Percentiles rank a stretch among this genome's conserved stretches.
These are phyloP conservation scores for Gastrodia elata DNA, from an alignment of 106 monocot species.

Conservation along the genomic window DNA sequence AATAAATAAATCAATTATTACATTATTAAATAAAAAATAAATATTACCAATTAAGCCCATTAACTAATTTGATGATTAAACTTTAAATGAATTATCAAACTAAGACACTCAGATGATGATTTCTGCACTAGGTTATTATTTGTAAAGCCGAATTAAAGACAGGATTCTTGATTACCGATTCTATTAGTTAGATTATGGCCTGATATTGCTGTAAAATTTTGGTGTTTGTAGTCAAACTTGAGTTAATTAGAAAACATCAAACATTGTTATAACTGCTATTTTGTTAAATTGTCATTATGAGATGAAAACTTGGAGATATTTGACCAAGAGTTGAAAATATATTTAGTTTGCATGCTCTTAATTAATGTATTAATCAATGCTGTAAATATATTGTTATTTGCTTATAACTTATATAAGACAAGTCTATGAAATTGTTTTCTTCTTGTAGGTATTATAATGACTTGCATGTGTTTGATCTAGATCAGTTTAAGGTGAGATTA, in stretches of 20 bases:
- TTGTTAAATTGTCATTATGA: neutral
- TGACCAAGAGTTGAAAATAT: no score
- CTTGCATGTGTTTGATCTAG: conserved; percentile 87
- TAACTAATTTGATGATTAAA: no score
- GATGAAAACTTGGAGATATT: neutral
- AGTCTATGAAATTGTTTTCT: neutral
- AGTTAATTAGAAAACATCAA: neutral
- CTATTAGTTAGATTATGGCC: no score
- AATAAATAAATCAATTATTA: no score
- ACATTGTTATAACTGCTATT: neutral
- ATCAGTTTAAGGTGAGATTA: conserved; percentile 67
- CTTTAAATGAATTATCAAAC: no score
- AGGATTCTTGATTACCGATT: no score
- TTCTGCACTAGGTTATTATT: no score
- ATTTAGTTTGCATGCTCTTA: no score
- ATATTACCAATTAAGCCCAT: no score
- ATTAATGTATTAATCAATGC: neutral
- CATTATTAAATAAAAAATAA: no score
- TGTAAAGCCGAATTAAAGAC: no score
- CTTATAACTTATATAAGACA: neutral
- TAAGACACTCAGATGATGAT: no score
- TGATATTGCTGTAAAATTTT: conserved; percentile 1
- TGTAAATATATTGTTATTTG: neutral
- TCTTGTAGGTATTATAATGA: conserved; percentile 88
- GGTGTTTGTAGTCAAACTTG: neutral